phyloP scores from a whole-genome alignment of 345 rosid genomes.

The Eutrema heterophyllum region DNA sequence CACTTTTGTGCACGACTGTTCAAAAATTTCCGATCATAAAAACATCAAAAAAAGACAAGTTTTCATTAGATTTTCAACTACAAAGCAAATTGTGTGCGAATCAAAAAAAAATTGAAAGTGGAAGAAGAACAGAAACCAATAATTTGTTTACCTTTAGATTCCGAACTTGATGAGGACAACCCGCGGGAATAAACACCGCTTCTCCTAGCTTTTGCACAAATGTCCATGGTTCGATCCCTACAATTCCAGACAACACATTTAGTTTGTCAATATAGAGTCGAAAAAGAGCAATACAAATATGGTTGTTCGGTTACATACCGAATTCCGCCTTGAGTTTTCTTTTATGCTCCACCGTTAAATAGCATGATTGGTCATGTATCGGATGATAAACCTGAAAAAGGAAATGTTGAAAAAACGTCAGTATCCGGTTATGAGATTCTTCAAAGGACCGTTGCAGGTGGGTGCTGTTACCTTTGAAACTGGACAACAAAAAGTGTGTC shows the following conservation, averaged over 20 bases:
- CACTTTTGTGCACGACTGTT: constrained; percentile 89
- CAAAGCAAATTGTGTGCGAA: not conserved
- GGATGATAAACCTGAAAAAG: constrained; percentile 61
- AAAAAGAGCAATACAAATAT: not conserved
- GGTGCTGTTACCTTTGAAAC: constrained; percentile 48
- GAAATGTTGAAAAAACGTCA: not conserved
- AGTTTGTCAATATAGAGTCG: not conserved
- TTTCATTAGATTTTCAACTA: not conserved
- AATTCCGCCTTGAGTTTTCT: constrained; percentile 67
- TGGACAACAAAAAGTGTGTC: constrained; percentile 66
- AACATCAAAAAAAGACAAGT: not conserved
- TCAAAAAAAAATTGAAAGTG: not conserved
- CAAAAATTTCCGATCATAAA: not conserved
- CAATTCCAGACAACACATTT: not conserved
- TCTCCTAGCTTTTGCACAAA: constrained; percentile 83
- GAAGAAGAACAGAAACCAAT: not conserved
- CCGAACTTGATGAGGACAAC: constrained; percentile 98
- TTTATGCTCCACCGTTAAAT: constrained; percentile 66
- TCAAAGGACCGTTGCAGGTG: not conserved
- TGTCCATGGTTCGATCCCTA: constrained; percentile 92
- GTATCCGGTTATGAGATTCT: not conserved
- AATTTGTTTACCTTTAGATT: constrained; percentile 60
- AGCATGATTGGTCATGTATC: constrained; percentile 78
- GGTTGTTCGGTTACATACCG: constrained; percentile 35
- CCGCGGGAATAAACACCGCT: constrained; percentile 92